phyloP scores from a whole-genome alignment of 73 alveolate species.

The Breviolum minutum region DNA sequence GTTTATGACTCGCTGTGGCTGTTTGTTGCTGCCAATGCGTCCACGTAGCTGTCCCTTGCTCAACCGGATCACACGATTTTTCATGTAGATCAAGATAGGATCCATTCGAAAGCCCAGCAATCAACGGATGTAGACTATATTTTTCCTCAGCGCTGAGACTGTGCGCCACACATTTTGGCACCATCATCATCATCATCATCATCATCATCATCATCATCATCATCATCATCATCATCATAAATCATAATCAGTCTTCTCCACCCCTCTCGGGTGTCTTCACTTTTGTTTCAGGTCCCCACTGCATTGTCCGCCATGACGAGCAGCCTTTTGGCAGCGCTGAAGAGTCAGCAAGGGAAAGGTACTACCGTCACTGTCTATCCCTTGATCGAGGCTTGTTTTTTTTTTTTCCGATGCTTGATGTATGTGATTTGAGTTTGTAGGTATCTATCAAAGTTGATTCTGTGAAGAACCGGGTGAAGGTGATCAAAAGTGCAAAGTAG shows the following conservation, averaged over 20 bases:
- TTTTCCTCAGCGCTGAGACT: too few species aligned
- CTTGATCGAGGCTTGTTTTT: constrained; percentile 33
- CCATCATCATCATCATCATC: too few species aligned
- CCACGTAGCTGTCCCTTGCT: too few species aligned
- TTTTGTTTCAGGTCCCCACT: neutral
- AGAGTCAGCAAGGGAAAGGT: constrained; percentile 69
- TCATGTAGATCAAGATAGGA: too few species aligned
- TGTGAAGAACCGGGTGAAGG: neutral
- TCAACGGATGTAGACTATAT: too few species aligned
- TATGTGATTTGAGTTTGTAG: neutral
- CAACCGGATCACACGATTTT: too few species aligned
- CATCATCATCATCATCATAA: neutral
- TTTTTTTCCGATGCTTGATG: neutral
- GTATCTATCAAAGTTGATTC: too few species aligned
- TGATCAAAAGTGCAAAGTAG: neutral
- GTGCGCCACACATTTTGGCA: too few species aligned
- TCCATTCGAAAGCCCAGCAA: too few species aligned
- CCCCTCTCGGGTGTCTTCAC: neutral
- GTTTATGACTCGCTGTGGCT: neutral
- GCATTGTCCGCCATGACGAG: constrained; percentile 47
- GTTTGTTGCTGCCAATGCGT: neutral
- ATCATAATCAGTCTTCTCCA: neutral
- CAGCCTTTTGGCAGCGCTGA: constrained; percentile 73
- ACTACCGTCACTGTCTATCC: constrained; percentile 39
- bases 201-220: neutral